Evolutionary conservation across 1,284 basidiomycete species (phyloP).

Genomic region (Cutaneotrichosporon cyanovorans): DNA sequence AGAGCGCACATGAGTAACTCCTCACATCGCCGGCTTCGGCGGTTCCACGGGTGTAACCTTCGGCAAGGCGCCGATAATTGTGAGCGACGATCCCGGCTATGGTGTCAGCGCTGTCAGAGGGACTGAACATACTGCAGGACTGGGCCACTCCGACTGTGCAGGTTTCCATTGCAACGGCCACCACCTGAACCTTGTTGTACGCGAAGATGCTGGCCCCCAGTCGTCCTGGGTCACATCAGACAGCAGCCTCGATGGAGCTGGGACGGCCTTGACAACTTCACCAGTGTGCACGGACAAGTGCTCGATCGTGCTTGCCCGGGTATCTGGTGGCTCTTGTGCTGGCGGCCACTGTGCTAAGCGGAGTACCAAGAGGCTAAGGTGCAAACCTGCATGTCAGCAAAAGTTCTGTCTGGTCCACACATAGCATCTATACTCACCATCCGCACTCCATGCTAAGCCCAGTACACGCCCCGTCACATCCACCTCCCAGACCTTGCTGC

Average conservation of each 20-base stretch:
- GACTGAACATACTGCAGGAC: slow-evolving; percentile 12
- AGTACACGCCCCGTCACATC: slow-evolving; percentile 23
- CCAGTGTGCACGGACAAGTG: slow-evolving; percentile 39
- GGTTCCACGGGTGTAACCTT: slow-evolving; percentile 33
- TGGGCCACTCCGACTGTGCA: slow-evolving; percentile 13
- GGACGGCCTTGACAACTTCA: slow-evolving; percentile 17
- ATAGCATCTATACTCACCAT: slow-evolving; percentile 24
- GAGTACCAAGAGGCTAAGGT: slow-evolving; percentile 26
- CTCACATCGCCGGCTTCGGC: slow-evolving; percentile 34
- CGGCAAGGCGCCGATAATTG: slow-evolving; percentile 35
- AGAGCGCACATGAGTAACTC: background rate
- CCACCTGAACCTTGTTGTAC: slow-evolving; percentile 4
- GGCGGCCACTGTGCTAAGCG: slow-evolving; percentile 6
- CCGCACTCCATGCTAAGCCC: slow-evolving; percentile 37
- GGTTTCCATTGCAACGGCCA: slow-evolving; percentile 14
- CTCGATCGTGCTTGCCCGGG: slow-evolving; percentile 14
- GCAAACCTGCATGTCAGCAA: slow-evolving; percentile 21
- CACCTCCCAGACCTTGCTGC: slow-evolving; percentile 38
- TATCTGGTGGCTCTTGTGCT: background rate
- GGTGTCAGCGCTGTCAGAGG: background rate
- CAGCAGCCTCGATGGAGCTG: slow-evolving; percentile 6
- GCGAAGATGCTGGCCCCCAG: background rate
- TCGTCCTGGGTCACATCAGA: background rate
- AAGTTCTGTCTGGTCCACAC: too few relatives aligned
- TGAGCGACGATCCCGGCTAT: slow-evolving; percentile 30